Conservation (phyloP, 495 filamentous ascomycete species). For the Pyronema domesticum region DNA sequence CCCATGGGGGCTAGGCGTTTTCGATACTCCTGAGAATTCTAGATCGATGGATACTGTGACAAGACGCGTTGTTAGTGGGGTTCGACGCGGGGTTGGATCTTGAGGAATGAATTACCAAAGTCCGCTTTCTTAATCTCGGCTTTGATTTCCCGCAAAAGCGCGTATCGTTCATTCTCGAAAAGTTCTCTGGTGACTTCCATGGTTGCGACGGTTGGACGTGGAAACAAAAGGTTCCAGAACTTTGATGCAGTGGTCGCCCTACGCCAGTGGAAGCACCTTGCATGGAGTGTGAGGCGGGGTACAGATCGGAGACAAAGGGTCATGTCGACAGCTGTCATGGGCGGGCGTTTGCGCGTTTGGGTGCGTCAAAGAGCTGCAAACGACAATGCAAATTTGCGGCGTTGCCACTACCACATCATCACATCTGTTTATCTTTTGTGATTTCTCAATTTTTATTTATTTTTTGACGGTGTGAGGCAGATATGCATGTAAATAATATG, state of each 20-base stretch:
- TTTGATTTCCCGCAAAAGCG: conserved; percentile 41
- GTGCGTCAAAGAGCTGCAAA: no score
- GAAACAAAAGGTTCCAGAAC: background rate
- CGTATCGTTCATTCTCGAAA: conserved; percentile 28
- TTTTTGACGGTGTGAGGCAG: no score
- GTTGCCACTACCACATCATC: no score
- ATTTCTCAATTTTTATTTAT: no score
- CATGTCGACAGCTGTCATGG: no score
- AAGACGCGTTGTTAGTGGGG: background rate
- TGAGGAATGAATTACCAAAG: conserved; percentile 29
- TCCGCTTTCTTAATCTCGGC: conserved; percentile 39
- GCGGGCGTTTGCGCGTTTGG: no score
- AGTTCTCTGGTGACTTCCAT: conserved; percentile 48
- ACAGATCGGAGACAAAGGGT: no score
- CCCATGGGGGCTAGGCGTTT: conserved; percentile 15
- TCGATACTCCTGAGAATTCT: conserved; percentile 54
- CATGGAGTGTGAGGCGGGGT: no score
- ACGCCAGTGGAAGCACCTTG: no score
- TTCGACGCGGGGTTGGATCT: background rate
- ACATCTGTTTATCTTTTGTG: no score
- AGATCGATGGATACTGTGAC: conserved; percentile 44
- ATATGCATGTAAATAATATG: no score
- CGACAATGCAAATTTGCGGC: no score
- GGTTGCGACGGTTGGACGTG: background rate
- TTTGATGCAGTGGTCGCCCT: background rate